phyloP scores from a whole-genome alignment of 768 basidiomycete species.

The Termitomyces sp. region DNA sequence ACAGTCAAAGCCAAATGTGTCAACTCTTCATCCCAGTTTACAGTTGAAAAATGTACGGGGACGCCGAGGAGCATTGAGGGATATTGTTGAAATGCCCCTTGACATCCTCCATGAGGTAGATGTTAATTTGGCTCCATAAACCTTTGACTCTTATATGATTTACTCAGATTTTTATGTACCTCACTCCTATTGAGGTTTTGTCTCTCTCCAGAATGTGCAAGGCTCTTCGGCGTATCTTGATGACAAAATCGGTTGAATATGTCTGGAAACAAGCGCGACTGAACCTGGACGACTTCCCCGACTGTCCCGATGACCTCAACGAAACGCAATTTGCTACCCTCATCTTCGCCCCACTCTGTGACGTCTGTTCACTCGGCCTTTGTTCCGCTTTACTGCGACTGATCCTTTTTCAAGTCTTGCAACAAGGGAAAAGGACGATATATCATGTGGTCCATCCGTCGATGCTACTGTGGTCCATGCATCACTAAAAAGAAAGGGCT shows the following conservation, averaged over 20 bases:
- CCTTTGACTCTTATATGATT: not conserved
- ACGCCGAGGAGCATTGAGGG: slow-evolving; percentile 12
- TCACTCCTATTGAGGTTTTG: slow-evolving; percentile 33
- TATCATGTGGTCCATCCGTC: slow-evolving; percentile 7
- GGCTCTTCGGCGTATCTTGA: slow-evolving; percentile 20
- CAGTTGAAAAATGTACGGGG: slow-evolving; percentile 4
- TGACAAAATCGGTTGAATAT: slow-evolving; percentile 7
- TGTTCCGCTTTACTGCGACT: not conserved
- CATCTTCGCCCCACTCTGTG: not conserved
- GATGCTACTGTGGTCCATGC: slow-evolving; percentile 8
- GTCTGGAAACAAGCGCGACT: slow-evolving; percentile 6
- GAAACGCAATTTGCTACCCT: slow-evolving; percentile 1
- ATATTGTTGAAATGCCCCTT: slow-evolving; percentile 22
- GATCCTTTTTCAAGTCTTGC: slow-evolving; percentile 1
- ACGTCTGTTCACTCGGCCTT: not conserved
- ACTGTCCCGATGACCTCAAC: slow-evolving; percentile 7
- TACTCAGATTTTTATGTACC: slow-evolving; percentile 27
- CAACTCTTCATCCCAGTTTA: not conserved
- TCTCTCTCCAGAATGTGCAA: slow-evolving; percentile 30
- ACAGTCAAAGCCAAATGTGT: not conserved
- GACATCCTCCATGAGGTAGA: slow-evolving; percentile 24
- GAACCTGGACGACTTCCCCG: slow-evolving; percentile 5
- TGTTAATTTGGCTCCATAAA: too few relatives aligned
- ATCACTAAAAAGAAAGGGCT: not conserved
- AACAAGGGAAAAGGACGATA: not conserved